Evolutionary conservation across 2,329 filamentous ascomycete genomes (phyloP).

Genomic region (Arthroderma sp.): DNA sequence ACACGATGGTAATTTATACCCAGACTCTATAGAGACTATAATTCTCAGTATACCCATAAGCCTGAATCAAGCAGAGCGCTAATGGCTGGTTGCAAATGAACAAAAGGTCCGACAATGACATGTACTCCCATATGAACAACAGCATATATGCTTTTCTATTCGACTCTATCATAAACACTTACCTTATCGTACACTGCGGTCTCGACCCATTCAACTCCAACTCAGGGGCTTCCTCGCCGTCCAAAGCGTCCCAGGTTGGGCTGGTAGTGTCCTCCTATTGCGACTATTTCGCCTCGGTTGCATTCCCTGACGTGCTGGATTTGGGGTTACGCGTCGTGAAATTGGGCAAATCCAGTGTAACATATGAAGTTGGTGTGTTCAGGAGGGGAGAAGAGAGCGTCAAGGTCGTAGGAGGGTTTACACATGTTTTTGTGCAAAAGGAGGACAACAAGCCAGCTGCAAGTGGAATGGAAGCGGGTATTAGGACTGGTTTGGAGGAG

Average conservation of each 20-base stretch:
- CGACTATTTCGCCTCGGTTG: constrained; percentile 70
- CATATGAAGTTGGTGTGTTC: constrained; percentile 82
- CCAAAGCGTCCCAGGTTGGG: constrained; percentile 51
- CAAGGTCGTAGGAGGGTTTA: constrained; percentile 72
- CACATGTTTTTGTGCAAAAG: constrained; percentile 75
- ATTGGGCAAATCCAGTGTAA: constrained; percentile 74
- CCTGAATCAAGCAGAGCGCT: not conserved
- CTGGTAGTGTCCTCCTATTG: constrained; percentile 76
- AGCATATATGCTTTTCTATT: constrained; percentile 76
- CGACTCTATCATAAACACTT: constrained; percentile 81
- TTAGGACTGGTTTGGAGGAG: constrained; percentile 43
- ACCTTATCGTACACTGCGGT: constrained; percentile 65
- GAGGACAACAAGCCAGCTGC: constrained; percentile 45
- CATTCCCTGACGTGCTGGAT: constrained; percentile 71
- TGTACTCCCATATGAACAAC: constrained; percentile 92
- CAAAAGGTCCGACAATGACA: constrained; percentile 76
- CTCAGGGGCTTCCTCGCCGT: constrained; percentile 22
- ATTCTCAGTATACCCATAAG: not conserved
- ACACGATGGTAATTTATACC: constrained; percentile 57
- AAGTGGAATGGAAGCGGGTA: constrained; percentile 25
- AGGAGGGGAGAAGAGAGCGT: constrained; percentile 58
- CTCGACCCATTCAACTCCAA: constrained; percentile 59
- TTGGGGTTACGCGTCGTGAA: constrained; percentile 70
- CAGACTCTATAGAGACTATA: not conserved
- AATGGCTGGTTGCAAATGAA: not conserved